A percentile compares a stretch with the other conserved stretches of the same genome.
Evolutionary conservation across 257 asterid species (phyloP).

Genomic region (Cinchona pubescens): DNA sequence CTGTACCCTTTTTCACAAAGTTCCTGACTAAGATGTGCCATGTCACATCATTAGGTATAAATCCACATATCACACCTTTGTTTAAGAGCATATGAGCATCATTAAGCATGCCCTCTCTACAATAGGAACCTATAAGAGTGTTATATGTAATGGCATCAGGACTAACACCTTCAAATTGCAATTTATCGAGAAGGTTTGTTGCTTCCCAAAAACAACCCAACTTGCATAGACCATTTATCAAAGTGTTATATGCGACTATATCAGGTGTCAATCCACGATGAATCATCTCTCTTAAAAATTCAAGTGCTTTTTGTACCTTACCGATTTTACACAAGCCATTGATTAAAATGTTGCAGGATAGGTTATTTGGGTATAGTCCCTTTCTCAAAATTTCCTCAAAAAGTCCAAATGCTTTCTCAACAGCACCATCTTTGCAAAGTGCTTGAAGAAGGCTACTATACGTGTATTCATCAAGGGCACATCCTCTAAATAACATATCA

Average conservation of each 20-base stretch:
- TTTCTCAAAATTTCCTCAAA: conserved; percentile 70
- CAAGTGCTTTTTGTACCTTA: conserved; percentile 58
- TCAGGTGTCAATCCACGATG: conserved; percentile 74
- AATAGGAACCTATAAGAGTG: conserved; percentile 58
- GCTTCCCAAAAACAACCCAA: conserved; percentile 53
- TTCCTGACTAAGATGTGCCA: conserved; percentile 62
- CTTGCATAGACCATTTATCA: conserved; percentile 81
- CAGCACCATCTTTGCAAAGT: conserved; percentile 70
- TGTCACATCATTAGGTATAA: conserved; percentile 61
- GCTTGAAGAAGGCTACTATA: conserved; percentile 70
- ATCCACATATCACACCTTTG: conserved; percentile 57
- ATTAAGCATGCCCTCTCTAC: conserved; percentile 52
- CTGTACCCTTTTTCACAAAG: conserved; percentile 35
- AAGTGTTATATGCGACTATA: conserved; percentile 62
- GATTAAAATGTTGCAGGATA: conserved; percentile 61
- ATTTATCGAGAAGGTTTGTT: conserved; percentile 47
- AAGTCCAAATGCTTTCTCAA: conserved; percentile 69
- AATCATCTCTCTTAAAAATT: conserved; percentile 63
- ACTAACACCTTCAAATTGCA: conserved; percentile 49
- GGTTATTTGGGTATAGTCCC: conserved; percentile 44
- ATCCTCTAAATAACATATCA: conserved; percentile 82
- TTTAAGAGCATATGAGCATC: conserved; percentile 57
- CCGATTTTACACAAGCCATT: conserved; percentile 53
- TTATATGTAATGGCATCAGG: conserved; percentile 72
- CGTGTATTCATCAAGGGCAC: conserved; percentile 58